Evolutionary conservation across 129 eudicot species (phyloP), one percentile per base, ranked within the genome.

Genomic region (Dittrichia graveolens): DNA sequence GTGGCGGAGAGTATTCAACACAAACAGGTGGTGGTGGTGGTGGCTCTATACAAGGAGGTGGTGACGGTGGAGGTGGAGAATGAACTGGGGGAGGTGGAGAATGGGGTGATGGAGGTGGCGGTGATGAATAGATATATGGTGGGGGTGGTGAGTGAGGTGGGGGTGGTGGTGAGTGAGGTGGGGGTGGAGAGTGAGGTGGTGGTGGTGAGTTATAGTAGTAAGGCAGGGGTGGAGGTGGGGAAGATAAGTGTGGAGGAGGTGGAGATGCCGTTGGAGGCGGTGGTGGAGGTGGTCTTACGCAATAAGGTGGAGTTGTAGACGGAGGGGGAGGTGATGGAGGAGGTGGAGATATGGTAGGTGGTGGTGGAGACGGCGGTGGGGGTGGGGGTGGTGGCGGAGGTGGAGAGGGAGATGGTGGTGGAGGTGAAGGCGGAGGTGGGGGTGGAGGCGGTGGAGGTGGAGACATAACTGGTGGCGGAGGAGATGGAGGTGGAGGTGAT

Each of bases 191-290:
- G 69, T 73, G 75, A 0, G 95, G 91, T 5, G 88, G 87, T 5
- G 90, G 92, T 34, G 95, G 89, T 43, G 90, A 81, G 65, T 76
- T 72, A 47, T 77, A 79, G 75, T 74, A 67, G 78, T 74, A 77
- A 7, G 73, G 79, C 13, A 11, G 8, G 11, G 87, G 87, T 50
- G 85, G 75, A 0, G 86, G 82, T n/a, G 91, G 61, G 47, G 2
- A 80, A 44, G 83, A 69, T 0, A 79, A 66, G 0, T 83, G 78
- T 0, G 90, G 57, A 0, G 88, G 88, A 0, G 95, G 91, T 0
- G 91, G 82, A 0, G 88, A 62, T 2, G 88, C 72, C 0, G 83
- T 73, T 0, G 87, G 72, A 2, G 76, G 60, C 0, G 80, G 71
- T 0, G 83, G 66, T 0, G 79, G 72, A 0, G 83, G 71, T 0